Base-by-base conservation (phyloP, 1,139 yeast genomes). In the Geotrichum carabidarum region DNA sequence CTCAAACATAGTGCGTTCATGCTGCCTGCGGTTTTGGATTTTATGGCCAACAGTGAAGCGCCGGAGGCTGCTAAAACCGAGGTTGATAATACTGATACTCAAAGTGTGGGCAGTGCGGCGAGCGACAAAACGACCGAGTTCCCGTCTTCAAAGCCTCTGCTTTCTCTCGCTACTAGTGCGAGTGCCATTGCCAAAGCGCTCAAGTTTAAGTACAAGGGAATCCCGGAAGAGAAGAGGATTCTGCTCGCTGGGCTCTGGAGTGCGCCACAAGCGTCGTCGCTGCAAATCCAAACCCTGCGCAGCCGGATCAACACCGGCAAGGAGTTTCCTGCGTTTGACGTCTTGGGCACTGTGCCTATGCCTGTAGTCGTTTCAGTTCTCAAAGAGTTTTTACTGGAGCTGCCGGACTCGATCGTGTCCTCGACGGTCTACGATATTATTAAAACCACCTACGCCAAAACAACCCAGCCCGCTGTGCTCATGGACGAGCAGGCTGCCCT, bases 331-430 rank as follows among this genome's bases (percentile, higher is more conserved):
- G 61, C 67, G 37, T 66, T 68, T 61, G 3, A 61, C 68, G 1
- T 64, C 63, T 49, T 56, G 6, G 15, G 38, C 8, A 15, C 70
- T 68, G 52, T 30, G n/a, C 68, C 74, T n/a, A 81, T 86, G 1
- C 72, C 80, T 43, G 78, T 82, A 0, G 78, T 87, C 14, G 81
- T 90, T 1, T 82, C 85, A 57, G 79, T 83, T 0, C 74, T 90
- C 58, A 84, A 86, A 63, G 75, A 87, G 49, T 88, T 84, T 67
- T 74, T 90, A 34, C 73, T 88, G 66, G 96, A 90, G 67, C 75
- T 90, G 51, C 96, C 96, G 0, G 91, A 86, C 61, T 83, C 95
- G 0, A 69, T 89, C 37, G 79, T 90, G 11, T 83, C 95, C 1
- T 77, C 78, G 60, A 79, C 81, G 31, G 75, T 81, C 52, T 84